Percentiles rank a stretch among this genome's conserved stretches.
phyloP scores from a whole-genome alignment of 1,139 yeast genomes.

The Nakaseomyces glabratus region DNA sequence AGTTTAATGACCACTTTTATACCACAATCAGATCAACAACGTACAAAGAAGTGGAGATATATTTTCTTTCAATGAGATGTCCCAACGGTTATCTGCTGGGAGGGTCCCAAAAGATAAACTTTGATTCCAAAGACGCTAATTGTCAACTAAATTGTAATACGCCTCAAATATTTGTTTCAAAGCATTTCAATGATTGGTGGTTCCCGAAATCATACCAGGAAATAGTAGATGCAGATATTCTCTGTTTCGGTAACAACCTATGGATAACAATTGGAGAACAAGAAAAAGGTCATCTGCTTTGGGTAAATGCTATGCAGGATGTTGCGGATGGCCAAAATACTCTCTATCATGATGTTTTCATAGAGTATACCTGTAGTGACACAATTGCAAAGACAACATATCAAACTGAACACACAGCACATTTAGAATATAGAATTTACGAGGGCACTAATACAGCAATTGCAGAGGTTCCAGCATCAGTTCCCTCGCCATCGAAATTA shows the following conservation, averaged over 20 bases:
- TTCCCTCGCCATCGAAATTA: background rate
- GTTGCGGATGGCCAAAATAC: conserved; percentile 18
- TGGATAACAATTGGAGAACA: conserved; percentile 17
- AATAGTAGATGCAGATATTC: conserved; percentile 13
- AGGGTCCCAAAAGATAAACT: conserved; percentile 25
- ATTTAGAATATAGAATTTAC: conserved; percentile 16
- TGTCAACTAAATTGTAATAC: conserved; percentile 25
- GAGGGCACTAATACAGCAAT: conserved; percentile 16
- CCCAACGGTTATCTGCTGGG: conserved; percentile 24
- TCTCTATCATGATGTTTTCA: conserved; percentile 19
- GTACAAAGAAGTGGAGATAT: conserved; percentile 26
- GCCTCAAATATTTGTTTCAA: conserved; percentile 23
- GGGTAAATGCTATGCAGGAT: conserved; percentile 27
- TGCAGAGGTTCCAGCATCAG: conserved; percentile 4
- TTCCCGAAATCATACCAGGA: conserved; percentile 21
- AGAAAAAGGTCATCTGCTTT: conserved; percentile 19
- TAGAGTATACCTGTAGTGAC: conserved; percentile 24
- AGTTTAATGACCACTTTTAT: conserved; percentile 18
- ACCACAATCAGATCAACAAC: conserved; percentile 28
- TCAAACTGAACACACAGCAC: conserved; percentile 14
- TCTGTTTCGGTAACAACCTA: conserved; percentile 20
- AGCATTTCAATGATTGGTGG: conserved; percentile 29
- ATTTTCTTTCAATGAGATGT: conserved; percentile 30
- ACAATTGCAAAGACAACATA: conserved; percentile 24
- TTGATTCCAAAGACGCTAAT: conserved; percentile 18